Percentiles rank a stretch among this genome's conserved stretches.
Conservation (phyloP, 495 filamentous ascomycete species). For the Aspergillus egyptiacus region DNA sequence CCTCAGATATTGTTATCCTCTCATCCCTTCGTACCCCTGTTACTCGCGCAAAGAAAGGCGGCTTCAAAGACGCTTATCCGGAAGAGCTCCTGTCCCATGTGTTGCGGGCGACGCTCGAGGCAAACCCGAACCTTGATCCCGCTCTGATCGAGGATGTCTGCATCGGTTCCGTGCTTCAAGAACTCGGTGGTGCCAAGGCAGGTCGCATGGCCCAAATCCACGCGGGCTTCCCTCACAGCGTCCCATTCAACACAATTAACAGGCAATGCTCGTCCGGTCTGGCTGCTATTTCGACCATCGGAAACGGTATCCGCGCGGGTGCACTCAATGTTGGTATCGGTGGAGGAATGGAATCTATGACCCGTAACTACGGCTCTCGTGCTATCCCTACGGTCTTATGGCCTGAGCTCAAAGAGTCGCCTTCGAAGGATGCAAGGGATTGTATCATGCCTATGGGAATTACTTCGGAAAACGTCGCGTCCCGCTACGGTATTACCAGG, state of each 20-base stretch:
- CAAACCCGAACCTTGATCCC: slow-evolving; percentile 69
- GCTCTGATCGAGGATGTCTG: slow-evolving; percentile 69
- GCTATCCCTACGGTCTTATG: slow-evolving; percentile 82
- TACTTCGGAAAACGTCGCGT: slow-evolving; percentile 86
- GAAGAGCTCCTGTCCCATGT: slow-evolving; percentile 81
- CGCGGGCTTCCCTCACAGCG: slow-evolving; percentile 66
- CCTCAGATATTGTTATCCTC: slow-evolving; percentile 80
- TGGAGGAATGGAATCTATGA: slow-evolving; percentile 93
- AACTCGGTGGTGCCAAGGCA: slow-evolving; percentile 86
- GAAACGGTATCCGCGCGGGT: slow-evolving; percentile 63
- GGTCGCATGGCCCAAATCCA: slow-evolving; percentile 86
- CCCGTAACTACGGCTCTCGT: slow-evolving; percentile 71
- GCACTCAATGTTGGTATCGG: slow-evolving; percentile 75
- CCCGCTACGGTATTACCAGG: slow-evolving; percentile 65
- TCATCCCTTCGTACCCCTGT: slow-evolving; percentile 83
- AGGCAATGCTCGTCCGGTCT: slow-evolving; percentile 77
- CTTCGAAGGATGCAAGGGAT: slow-evolving; percentile 65
- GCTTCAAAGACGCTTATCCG: slow-evolving; percentile 82
- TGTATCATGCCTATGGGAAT: slow-evolving; percentile 93
- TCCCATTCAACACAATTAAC: slow-evolving; percentile 79
- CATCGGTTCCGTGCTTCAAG: slow-evolving; percentile 81
- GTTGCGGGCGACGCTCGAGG: slow-evolving; percentile 72
- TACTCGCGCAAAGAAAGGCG: slow-evolving; percentile 73
- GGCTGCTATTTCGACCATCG: slow-evolving; percentile 64
- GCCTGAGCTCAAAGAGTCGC: slow-evolving; percentile 59